Conservation (phyloP, 768 basidiomycete species). For the Podaxis sp. region DNA sequence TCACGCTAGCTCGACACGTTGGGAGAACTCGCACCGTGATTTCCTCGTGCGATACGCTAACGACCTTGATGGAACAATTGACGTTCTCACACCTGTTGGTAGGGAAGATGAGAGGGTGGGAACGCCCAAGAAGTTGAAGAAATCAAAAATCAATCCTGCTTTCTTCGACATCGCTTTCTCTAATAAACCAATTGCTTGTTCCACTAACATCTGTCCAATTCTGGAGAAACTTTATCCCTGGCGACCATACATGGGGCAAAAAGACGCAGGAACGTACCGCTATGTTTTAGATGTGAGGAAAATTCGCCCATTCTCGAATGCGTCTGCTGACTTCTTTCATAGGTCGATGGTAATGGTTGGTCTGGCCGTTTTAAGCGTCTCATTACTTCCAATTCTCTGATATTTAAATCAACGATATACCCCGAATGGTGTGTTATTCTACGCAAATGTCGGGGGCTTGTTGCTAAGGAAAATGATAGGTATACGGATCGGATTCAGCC, state of each 20-base stretch:
- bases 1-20: conserved; percentile 37
- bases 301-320: conserved; percentile 1
- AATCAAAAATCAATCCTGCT: conserved; percentile 47
- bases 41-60: conserved; percentile 46
- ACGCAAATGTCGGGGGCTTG: not conserved
- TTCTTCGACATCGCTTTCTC: conserved; percentile 64
- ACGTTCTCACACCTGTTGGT: conserved; percentile 36
- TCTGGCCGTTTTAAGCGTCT: conserved; percentile 69
- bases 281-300: conserved; percentile 56
- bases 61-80: conserved; percentile 36
- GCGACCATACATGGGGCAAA: conserved; percentile 39
- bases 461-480: conserved; percentile 32
- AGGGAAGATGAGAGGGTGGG: conserved; percentile 33
- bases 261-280: conserved; percentile 57
- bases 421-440: conserved; percentile 59
- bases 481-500: conserved; percentile 57
- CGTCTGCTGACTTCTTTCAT: not conserved
- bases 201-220: conserved; percentile 37
- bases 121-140: conserved; percentile 29
- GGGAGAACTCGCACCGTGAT: conserved; percentile 52
- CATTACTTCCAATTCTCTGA: conserved; percentile 58
- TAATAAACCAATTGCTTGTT: conserved; percentile 43
- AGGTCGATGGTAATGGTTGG: conserved; percentile 70
- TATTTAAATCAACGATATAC: conserved; percentile 72
- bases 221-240: conserved; percentile 52